Evolutionary conservation across 805 yeast genomes (phyloP).

Genomic region (Lipomyces japonicus): DNA sequence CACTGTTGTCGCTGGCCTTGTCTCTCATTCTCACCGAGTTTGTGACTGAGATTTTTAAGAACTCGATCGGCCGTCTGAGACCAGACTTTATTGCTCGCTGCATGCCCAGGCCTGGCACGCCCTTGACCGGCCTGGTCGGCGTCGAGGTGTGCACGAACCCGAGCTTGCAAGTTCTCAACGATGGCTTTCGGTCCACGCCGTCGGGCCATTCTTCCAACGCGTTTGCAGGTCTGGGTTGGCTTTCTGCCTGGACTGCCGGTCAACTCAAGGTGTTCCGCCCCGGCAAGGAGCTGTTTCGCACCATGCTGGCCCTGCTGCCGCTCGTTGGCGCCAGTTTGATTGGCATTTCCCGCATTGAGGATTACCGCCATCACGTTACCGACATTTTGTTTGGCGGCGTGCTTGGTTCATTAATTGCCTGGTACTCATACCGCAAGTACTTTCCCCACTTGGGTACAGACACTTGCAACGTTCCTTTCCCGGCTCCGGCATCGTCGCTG

Average conservation of each 20-base stretch:
- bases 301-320: constrained; percentile 31
- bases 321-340: constrained; percentile 56
- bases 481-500: constrained; percentile 17
- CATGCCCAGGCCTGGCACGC: constrained; percentile 56
- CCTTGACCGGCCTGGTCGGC: constrained; percentile 40
- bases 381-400: constrained; percentile 76
- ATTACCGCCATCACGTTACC: constrained; percentile 87
- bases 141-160: constrained; percentile 41
- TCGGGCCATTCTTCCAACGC: constrained; percentile 58
- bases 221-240: constrained; percentile 49
- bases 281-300: constrained; percentile 33
- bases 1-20: constrained; percentile 26
- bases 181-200: constrained; percentile 58
- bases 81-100: constrained; percentile 94
- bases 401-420: constrained; percentile 62
- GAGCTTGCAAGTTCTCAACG: constrained; percentile 38
- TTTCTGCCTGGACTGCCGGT: constrained; percentile 50
- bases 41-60: constrained; percentile 71
- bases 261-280: constrained; percentile 46
- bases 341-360: constrained; percentile 85
- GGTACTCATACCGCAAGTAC: constrained; percentile 52
- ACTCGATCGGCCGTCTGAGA: constrained; percentile 82
- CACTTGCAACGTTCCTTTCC: constrained; percentile 30
- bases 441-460: constrained; percentile 43
- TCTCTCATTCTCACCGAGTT: constrained; percentile 35